Evolutionary conservation across 495 filamentous ascomycete species (phyloP).

Genomic region (Parachaetomium inaequale): DNA sequence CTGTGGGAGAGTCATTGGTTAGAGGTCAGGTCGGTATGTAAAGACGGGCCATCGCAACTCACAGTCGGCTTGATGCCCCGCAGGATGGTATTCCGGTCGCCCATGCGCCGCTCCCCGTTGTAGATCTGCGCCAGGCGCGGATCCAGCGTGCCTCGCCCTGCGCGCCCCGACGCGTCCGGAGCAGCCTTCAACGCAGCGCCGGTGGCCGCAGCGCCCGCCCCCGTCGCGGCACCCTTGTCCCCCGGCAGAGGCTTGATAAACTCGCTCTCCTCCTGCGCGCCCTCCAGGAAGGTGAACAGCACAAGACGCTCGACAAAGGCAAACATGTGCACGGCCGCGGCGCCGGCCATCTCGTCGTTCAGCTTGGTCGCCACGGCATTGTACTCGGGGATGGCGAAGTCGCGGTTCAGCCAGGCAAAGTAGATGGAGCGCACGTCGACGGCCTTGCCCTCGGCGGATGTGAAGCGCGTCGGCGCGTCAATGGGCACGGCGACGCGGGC

Average conservation of each 20-base stretch:
- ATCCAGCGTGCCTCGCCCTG: slow-evolving; percentile 64
- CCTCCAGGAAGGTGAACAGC: slow-evolving; percentile 86
- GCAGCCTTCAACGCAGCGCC: slow-evolving; percentile 48
- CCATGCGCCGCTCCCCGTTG: slow-evolving; percentile 82
- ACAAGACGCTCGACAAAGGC: slow-evolving; percentile 87
- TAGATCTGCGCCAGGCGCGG: slow-evolving; percentile 83
- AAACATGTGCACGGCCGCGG: slow-evolving; percentile 69
- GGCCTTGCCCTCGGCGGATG: slow-evolving; percentile 56
- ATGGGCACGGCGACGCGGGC: slow-evolving; percentile 66
- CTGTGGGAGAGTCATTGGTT: slow-evolving; percentile 41
- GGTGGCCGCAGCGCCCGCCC: slow-evolving; percentile 41
- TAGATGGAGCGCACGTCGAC: slow-evolving; percentile 92
- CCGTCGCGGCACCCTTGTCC: slow-evolving; percentile 50
- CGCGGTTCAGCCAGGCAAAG: slow-evolving; percentile 90
- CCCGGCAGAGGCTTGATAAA: slow-evolving; percentile 81
- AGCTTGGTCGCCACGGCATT: slow-evolving; percentile 75
- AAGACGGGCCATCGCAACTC: slow-evolving; percentile 30
- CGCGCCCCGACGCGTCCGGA: slow-evolving; percentile 47
- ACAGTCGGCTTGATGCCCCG: slow-evolving; percentile 88
- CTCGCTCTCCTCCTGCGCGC: slow-evolving; percentile 82
- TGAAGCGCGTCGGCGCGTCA: slow-evolving; percentile 76
- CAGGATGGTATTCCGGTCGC: slow-evolving; percentile 84
- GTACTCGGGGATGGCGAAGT: slow-evolving; percentile 82
- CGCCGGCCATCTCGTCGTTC: slow-evolving; percentile 69
- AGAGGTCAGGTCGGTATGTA: neutral